Evolutionary conservation across 2,329 filamentous ascomycete genomes (phyloP).

Genomic region (Aspergillus hiratsukae): DNA sequence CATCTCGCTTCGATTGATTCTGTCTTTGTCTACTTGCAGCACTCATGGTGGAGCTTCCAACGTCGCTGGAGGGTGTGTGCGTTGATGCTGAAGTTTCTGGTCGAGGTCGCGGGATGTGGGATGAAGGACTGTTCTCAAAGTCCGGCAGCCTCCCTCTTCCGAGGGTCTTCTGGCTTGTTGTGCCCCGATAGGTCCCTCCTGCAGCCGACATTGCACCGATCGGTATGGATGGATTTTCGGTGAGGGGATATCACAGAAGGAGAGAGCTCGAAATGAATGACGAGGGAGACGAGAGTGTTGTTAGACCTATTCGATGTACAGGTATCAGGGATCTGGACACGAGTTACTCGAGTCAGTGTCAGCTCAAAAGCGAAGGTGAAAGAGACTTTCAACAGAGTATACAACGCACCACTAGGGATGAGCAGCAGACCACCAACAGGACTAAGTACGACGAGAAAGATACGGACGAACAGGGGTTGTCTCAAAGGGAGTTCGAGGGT

Average conservation of each 20-base stretch:
- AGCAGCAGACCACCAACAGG: constrained; percentile 5
- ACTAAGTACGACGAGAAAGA: constrained; percentile 18
- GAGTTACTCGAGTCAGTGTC: constrained; percentile 3
- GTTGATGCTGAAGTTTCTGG: constrained; percentile 43
- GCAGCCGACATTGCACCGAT: constrained; percentile 50
- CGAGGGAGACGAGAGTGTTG: constrained; percentile 3
- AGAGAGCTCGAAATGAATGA: constrained; percentile 14
- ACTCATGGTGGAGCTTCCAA: constrained; percentile 67
- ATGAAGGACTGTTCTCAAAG: constrained; percentile 51
- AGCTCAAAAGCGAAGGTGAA: constrained; percentile 7
- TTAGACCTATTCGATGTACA: constrained; percentile 1
- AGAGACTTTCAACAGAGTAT: constrained; percentile 6
- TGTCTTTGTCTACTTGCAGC: constrained; percentile 81
- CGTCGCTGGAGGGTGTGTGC: constrained; percentile 47
- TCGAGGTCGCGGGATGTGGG: constrained; percentile 59
- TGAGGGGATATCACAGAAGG: constrained; percentile 17
- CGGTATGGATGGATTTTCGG: constrained; percentile 5
- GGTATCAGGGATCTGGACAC: neutral
- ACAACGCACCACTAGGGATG: constrained; percentile 12
- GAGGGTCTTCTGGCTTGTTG: constrained; percentile 49
- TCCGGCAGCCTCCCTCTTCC: constrained; percentile 50
- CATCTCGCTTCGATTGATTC: constrained; percentile 96
- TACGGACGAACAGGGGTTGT: constrained; percentile 14
- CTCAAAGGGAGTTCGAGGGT: constrained; percentile 12
- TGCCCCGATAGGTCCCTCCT: constrained; percentile 55